Evolutionary conservation across 768 basidiomycete genomes (phyloP).

Genomic region (Leccinum fibrillosum): DNA sequence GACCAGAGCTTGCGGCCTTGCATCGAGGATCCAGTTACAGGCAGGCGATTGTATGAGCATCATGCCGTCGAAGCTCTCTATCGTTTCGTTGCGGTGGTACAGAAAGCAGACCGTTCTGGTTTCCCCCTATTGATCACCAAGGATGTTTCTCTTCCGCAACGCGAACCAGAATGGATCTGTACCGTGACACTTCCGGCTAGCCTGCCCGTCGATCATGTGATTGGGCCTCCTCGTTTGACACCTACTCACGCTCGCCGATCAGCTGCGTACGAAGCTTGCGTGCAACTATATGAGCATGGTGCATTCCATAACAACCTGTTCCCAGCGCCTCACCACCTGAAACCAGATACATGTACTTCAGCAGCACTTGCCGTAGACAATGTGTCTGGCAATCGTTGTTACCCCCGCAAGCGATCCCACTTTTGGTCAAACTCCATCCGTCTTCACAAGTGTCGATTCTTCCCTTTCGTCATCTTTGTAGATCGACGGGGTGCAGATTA

Average conservation of each 20-base stretch:
- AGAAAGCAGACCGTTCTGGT: conserved; percentile 5
- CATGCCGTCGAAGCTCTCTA: conserved; percentile 58
- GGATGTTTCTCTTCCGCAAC: conserved; percentile 22
- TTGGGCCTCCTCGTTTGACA: conserved; percentile 44
- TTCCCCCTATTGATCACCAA: conserved; percentile 21
- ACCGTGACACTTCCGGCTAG: conserved; percentile 46
- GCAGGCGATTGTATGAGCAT: conserved; percentile 53
- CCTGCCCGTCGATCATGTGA: conserved; percentile 38
- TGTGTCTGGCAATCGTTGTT: conserved; percentile 46
- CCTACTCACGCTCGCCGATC: conserved; percentile 53
- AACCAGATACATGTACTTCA: background rate
- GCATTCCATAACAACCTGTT: conserved; percentile 52
- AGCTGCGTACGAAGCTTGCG: conserved; percentile 58
- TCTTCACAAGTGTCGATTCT: conserved; percentile 17
- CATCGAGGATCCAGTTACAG: conserved; percentile 61
- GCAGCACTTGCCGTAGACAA: conserved; percentile 23
- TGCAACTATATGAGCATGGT: conserved; percentile 46
- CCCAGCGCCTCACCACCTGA: conserved; percentile 9
- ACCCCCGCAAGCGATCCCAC: conserved; percentile 55
- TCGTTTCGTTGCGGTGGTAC: conserved; percentile 39
- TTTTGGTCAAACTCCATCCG: conserved; percentile 59
- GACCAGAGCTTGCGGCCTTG: conserved; percentile 30
- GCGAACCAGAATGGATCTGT: conserved; percentile 38
- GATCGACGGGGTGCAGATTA: conserved; percentile 34
- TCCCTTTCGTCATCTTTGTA: conserved; percentile 41